These are phyloP conservation scores for Nakazawaea populi DNA, from an alignment of 805 yeast species.

Conservation along the genomic window DNA sequence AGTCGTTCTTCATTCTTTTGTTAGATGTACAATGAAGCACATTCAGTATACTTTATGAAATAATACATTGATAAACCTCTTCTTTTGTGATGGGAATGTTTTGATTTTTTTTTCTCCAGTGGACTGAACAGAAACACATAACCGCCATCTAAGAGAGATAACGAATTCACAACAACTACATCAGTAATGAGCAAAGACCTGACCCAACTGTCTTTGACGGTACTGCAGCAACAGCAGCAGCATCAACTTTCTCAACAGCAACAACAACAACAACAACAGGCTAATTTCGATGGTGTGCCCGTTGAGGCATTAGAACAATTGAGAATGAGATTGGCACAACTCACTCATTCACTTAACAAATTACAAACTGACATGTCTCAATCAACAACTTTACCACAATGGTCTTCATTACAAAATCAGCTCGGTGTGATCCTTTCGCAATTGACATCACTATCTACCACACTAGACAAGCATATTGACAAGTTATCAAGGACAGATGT, in stretches of 20 bases:
- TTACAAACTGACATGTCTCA: constrained; percentile 47
- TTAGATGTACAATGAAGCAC: background rate
- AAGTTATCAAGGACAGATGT: constrained; percentile 63
- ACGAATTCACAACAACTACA: background rate
- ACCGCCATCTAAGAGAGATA: too few species aligned
- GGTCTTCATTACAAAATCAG: constrained; percentile 76
- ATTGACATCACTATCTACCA: constrained; percentile 66
- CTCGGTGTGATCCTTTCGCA: constrained; percentile 81
- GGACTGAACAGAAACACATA: too few species aligned
- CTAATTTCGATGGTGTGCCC: constrained; percentile 39
- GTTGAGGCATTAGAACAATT: constrained; percentile 57
- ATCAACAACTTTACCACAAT: constrained; percentile 34
- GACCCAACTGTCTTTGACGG: background rate
- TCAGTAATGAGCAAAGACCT: constrained; percentile 10
- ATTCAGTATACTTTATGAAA: too few species aligned
- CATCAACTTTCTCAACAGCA: background rate
- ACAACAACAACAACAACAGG: background rate
- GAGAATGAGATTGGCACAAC: constrained; percentile 54
- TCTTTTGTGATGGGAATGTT: background rate
- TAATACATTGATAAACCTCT: constrained; percentile 2
- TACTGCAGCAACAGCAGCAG: background rate
- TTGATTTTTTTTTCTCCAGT: too few species aligned
- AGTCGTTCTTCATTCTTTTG: constrained; percentile 15
- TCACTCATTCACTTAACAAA: constrained; percentile 54
- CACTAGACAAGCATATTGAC: constrained; percentile 56